phyloP scores from a whole-genome alignment of 345 rosid species.

The Luvunga scandens region DNA sequence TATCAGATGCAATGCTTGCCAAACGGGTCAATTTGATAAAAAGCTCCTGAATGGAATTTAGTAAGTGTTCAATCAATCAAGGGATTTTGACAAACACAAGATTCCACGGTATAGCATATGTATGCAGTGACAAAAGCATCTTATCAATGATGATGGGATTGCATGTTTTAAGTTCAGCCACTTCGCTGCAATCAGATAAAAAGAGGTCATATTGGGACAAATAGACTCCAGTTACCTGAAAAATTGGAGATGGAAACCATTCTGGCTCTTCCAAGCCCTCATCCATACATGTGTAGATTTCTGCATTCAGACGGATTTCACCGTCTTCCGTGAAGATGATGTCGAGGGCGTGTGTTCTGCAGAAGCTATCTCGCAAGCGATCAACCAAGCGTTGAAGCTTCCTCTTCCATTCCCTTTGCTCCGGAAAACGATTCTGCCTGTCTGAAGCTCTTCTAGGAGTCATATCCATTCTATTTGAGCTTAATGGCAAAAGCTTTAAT shows the following conservation, averaged over 20 bases:
- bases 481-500: slow-evolving; percentile 52
- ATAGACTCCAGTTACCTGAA: slow-evolving; percentile 39
- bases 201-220: not conserved
- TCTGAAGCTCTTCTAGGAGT: slow-evolving; percentile 57
- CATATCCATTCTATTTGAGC: slow-evolving; percentile 37
- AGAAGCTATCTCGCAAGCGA: slow-evolving; percentile 80
- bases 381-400: slow-evolving; percentile 79
- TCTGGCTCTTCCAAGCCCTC: slow-evolving; percentile 63
- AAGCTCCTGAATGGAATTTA: slow-evolving; percentile 48
- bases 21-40: slow-evolving; percentile 59
- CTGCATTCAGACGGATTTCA: slow-evolving; percentile 58
- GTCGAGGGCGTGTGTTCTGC: slow-evolving; percentile 88
- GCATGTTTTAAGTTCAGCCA: not conserved
- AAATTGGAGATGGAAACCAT: slow-evolving; percentile 83
- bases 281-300: slow-evolving; percentile 59
- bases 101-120: not conserved
- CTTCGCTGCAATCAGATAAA: not conserved
- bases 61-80: not conserved
- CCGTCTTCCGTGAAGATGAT: slow-evolving; percentile 87
- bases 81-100: not conserved
- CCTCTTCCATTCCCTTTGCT: slow-evolving; percentile 84
- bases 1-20: slow-evolving; percentile 61
- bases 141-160: not conserved
- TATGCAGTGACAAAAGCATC: not conserved
- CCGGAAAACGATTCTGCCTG: slow-evolving; percentile 65